phyloP scores from a whole-genome alignment of 179 eudicot species.

The Amaranthus tricolor region DNA sequence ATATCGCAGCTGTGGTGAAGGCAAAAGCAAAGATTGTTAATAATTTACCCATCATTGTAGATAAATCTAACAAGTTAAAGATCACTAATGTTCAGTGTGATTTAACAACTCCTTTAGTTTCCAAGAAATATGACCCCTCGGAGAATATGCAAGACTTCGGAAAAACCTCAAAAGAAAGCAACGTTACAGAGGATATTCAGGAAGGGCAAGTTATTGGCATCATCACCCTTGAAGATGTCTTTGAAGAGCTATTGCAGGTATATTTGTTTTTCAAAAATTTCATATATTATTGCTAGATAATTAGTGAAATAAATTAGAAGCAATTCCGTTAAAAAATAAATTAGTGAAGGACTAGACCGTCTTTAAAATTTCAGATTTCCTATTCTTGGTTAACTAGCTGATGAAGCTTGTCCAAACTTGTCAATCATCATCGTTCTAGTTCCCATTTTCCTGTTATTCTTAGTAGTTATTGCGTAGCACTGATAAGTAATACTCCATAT shows the following conservation, averaged over 20 bases:
- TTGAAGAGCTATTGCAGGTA: slow-evolving; percentile 96
- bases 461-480: no score
- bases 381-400: no score
- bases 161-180: slow-evolving; percentile 32
- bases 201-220: slow-evolving; percentile 95
- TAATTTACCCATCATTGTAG: slow-evolving; percentile 37
- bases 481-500: no score
- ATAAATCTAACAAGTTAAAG: slow-evolving; percentile 34
- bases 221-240: slow-evolving; percentile 96
- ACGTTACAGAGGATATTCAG: slow-evolving; percentile 54
- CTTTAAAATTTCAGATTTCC: no score
- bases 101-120: slow-evolving; percentile 55
- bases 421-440: no score
- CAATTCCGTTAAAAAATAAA: neutral
- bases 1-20: slow-evolving; percentile 97
- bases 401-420: no score
- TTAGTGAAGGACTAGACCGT: no score
- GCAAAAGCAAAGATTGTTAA: slow-evolving; percentile 45
- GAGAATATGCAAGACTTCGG: slow-evolving; percentile 63
- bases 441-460: no score
- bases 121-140: slow-evolving; percentile 38
- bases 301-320: neutral
- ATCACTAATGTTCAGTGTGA: slow-evolving; percentile 32
- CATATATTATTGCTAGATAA: neutral
- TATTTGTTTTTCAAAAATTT: neutral